These are phyloP conservation scores for Suhomyces bolitotheri DNA, from an alignment of 1,139 yeast genomes.

Conservation along the genomic window DNA sequence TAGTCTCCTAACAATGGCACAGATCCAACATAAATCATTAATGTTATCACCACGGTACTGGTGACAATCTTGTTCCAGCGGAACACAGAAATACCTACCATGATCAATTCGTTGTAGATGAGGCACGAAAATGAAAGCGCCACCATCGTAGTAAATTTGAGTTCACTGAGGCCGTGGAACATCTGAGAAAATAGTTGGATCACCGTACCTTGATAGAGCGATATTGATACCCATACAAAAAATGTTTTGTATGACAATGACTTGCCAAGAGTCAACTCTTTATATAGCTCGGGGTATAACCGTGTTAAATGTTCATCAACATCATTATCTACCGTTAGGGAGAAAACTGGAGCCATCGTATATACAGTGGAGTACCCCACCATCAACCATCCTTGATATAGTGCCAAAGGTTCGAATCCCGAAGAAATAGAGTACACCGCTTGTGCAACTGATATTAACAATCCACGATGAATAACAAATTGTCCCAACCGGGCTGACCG, in stretches of 20 bases:
- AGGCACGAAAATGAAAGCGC: constrained; percentile 80
- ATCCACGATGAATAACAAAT: constrained; percentile 94
- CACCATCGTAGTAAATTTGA: constrained; percentile 72
- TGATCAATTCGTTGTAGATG: constrained; percentile 79
- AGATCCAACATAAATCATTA: constrained; percentile 65
- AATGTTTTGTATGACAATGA: constrained; percentile 86
- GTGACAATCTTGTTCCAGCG: constrained; percentile 87
- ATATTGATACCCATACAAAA: constrained; percentile 86
- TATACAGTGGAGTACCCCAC: constrained; percentile 97
- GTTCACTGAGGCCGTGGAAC: constrained; percentile 61
- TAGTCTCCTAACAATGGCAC: constrained; percentile 84
- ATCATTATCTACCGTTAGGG: constrained; percentile 87
- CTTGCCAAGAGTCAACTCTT: constrained; percentile 85
- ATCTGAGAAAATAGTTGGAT: constrained; percentile 81
- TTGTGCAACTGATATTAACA: constrained; percentile 93
- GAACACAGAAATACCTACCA: constrained; percentile 91
- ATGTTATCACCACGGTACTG: constrained; percentile 68
- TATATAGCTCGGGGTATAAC: constrained; percentile 91
- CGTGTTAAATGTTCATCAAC: constrained; percentile 87
- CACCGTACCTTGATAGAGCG: constrained; percentile 81
- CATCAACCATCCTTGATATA: constrained; percentile 96
- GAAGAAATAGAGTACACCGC: constrained; percentile 89
- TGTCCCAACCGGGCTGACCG: constrained; percentile 94
- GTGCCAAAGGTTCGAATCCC: constrained; percentile 86
- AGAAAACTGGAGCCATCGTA: constrained; percentile 98